Base-by-base conservation (phyloP, 108 stramenopile genomes). In the Stephanodiscus minutulus region DNA sequence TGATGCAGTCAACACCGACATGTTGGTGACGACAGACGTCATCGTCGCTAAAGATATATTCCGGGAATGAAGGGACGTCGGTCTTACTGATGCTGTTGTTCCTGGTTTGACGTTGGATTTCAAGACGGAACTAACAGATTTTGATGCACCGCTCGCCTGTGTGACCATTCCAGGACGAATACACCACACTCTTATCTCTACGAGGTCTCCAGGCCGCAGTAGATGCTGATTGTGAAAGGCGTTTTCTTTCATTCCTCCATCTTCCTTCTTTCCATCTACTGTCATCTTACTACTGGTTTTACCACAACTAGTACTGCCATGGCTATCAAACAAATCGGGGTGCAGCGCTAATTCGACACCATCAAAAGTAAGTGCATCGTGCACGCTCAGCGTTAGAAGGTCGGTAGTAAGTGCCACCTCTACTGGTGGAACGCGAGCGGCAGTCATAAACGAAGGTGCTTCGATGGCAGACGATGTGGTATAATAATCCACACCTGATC, bases 181-280 rank as follows among this genome's bases (percentile, higher is more conserved):
- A 77, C 86, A 85, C 93, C 93, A 95, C 39, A 95, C 90, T 49
- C 89, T 77, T 36, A 95, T 91, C 77, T 92, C 91, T 29, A 95
- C 86, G 55, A 89, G 77, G 68, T 92, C 79, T 59, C 79, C 81
- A 1, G 83, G 68, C 61, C 58, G 60, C 24, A 76, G 68, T 0
- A 44, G 41, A 18, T 18, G 64, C 33, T 60, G 35, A 29, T 63
- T 36, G 37, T 13, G 12, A 12, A 44, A 44, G 39, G 3, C 8
- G 25, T 53, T 68, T 31, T 68, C 69, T 37, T 74, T 37, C 20
- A 52, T 41, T 44, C 60, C 61, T 5, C 61, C 72, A 31, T 61
- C 62, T 15, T 76, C 35, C 12, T 55, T 76, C 13, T 25, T 54
- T 21, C 21, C 37, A 25, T 56, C 48, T 27, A 53, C 18, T 27